Base-by-base conservation (phyloP, 495 filamentous ascomycete species). In the Tetracladium setigerum region DNA sequence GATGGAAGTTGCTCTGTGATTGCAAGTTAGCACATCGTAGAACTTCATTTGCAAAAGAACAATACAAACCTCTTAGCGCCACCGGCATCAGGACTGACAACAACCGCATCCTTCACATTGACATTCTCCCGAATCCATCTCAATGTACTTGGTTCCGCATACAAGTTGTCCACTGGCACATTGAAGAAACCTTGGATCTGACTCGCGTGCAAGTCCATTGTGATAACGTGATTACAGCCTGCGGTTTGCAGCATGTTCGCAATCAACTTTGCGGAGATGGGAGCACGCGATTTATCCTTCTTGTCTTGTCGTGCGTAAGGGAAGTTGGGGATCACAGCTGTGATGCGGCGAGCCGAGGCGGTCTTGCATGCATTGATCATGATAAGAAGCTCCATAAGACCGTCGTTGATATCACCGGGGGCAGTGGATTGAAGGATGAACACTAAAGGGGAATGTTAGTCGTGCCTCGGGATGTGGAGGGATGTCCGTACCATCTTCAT, bases 351-450 rank as follows among this genome's bases (percentile, higher is more conserved):
- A 5, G 90, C 89, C n/a, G 83, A 89, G 31, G 92, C 94, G 17
- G 92, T 96, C 57, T 95, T 91, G 77, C 92, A 98, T 43, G 92
- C 92, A 62, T 95, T 95, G 72, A 97, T 95, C 81, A 97, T 95
- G 66, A 97, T 97, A 30, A 98, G 77, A 38, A 98, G 80, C 68
- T 98, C 92, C 92, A 98, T 98, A 43, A 98, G 76, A 38, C 89
- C 92, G 62, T 98, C 94, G 68, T 98, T 98, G 71, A 98, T 90
- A 62, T 96, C 89, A 62, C 91, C 90, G 2, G 92, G 94, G 11
- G 84, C 82, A 37, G 94, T 95, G 30, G 90, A 95, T 66, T 98
- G 92, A 47, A 98, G 71, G 54, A 98, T 91, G 73, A 95, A 98
- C 61, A 95, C 90, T 83, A 40, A 18, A 12, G 40, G 30, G 32